Conservation (phyloP, 768 basidiomycete genomes). For the Amanita pallidorosea region DNA sequence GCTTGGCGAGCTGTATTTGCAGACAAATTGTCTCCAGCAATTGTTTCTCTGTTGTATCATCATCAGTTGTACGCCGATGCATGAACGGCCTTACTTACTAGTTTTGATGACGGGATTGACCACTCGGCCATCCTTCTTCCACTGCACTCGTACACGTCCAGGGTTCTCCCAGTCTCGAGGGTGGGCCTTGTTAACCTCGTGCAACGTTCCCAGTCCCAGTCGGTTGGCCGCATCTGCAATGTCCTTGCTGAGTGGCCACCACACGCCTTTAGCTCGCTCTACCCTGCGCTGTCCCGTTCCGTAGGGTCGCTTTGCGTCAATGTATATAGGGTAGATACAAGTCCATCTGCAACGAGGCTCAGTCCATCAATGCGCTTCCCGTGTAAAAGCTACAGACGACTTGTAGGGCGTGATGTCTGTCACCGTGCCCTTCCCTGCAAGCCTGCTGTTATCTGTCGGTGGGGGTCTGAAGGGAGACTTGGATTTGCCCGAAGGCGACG, state of each 20-base stretch:
- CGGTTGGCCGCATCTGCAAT: conserved; percentile 77
- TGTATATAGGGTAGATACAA: conserved; percentile 92
- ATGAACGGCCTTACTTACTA: conserved; percentile 43
- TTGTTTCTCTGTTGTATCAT: conserved; percentile 64
- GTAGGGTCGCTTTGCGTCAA: conserved; percentile 90
- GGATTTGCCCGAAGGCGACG: conserved; percentile 32
- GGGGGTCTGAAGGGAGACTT: conserved; percentile 14
- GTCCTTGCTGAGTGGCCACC: conserved; percentile 94
- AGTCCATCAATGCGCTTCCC: conserved; percentile 10
- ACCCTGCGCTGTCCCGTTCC: conserved; percentile 77
- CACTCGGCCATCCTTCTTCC: conserved; percentile 70
- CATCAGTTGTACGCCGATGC: neutral
- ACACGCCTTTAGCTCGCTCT: conserved; percentile 64
- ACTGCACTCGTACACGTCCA: conserved; percentile 86
- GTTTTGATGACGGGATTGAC: conserved; percentile 63
- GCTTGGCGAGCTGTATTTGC: conserved; percentile 64
- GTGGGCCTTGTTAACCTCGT: conserved; percentile 85
- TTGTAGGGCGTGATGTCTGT: conserved; percentile 80
- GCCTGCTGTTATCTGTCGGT: conserved; percentile 13
- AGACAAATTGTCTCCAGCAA: conserved; percentile 64
- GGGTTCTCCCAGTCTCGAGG: conserved; percentile 99
- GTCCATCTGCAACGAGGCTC: conserved; percentile 59
- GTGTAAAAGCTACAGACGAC: conserved; percentile 37
- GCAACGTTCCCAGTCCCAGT: conserved; percentile 70
- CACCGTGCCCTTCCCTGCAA: conserved; percentile 27